These are phyloP conservation scores for Myxozyma kluyveri DNA, from an alignment of 805 yeast species.

Conservation along the genomic window DNA sequence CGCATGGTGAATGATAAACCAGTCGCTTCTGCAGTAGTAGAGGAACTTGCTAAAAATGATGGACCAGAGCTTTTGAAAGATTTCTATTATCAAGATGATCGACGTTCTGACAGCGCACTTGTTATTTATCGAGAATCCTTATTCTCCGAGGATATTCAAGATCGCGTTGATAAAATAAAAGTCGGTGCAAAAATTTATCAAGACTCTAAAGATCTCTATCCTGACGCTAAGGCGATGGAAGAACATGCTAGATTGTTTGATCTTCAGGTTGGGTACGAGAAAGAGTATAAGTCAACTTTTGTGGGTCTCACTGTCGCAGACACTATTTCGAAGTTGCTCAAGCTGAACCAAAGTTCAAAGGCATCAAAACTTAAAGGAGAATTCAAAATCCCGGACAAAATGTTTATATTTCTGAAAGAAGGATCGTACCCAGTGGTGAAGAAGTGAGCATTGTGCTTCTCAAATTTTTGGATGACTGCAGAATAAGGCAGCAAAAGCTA, in stretches of 20 bases:
- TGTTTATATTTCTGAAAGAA: slow-evolving; percentile 23
- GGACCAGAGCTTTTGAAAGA: slow-evolving; percentile 48
- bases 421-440: slow-evolving; percentile 24
- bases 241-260: slow-evolving; percentile 47
- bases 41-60: slow-evolving; percentile 36
- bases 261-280: slow-evolving; percentile 47
- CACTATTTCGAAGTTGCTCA: slow-evolving; percentile 48
- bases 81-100: slow-evolving; percentile 64
- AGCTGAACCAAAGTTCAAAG: slow-evolving; percentile 49
- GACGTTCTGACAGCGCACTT: slow-evolving; percentile 48
- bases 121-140: slow-evolving; percentile 40
- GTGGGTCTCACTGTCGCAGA: slow-evolving; percentile 47
- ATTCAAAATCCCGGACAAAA: slow-evolving; percentile 52
- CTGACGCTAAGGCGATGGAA: slow-evolving; percentile 44
- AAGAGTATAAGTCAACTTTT: slow-evolving; percentile 44
- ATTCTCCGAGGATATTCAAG: slow-evolving; percentile 22
- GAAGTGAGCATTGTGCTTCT: no score
- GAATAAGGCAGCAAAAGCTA: no score
- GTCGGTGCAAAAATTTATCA: slow-evolving; percentile 38
- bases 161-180: slow-evolving; percentile 32
- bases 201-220: slow-evolving; percentile 39
- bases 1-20: slow-evolving; percentile 54
- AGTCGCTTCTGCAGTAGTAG: slow-evolving; percentile 45
- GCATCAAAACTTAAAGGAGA: slow-evolving; percentile 51
- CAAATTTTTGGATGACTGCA: no score